Conservation (phyloP, 176 grass and related monocot genomes). For the Rhynchospora pubera region DNA sequence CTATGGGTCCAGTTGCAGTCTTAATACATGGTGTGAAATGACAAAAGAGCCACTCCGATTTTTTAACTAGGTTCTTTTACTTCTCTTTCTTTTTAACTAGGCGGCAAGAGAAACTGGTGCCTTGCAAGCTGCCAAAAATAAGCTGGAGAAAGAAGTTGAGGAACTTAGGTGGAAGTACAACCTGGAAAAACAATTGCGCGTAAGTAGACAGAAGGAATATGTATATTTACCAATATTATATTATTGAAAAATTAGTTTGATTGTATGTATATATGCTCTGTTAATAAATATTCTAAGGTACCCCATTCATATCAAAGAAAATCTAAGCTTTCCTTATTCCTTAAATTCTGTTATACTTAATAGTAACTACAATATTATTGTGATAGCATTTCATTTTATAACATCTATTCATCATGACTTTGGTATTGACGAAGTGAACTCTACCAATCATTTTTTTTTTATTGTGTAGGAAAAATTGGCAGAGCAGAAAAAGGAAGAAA, state of each 20-base stretch:
- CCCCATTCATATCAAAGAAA: not conserved
- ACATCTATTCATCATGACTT: not conserved
- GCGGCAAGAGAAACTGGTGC: slow-evolving; percentile 96
- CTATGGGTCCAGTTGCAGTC: not conserved
- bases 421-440: not conserved
- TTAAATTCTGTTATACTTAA: not conserved
- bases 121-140: slow-evolving; percentile 94
- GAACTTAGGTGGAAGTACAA: slow-evolving; percentile 86
- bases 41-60: not conserved
- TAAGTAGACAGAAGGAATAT: slow-evolving; percentile 35
- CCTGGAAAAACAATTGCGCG: slow-evolving; percentile 89
- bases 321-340: not conserved
- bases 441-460: not conserved
- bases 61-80: slow-evolving; percentile 6
- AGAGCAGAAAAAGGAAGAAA: slow-evolving; percentile 88
- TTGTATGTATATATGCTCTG: not conserved
- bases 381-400: not conserved
- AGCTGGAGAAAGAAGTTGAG: slow-evolving; percentile 96
- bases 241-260: not conserved
- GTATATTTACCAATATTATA: not conserved
- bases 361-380: not conserved
- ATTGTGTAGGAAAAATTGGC: slow-evolving; percentile 70
- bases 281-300: not conserved
- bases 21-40: not conserved
- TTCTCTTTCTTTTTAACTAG: slow-evolving; percentile 40